Evolutionary conservation across 805 yeast species (phyloP), one percentile per base, ranked within the genome.

Genomic region (Kodamaea restingae): DNA sequence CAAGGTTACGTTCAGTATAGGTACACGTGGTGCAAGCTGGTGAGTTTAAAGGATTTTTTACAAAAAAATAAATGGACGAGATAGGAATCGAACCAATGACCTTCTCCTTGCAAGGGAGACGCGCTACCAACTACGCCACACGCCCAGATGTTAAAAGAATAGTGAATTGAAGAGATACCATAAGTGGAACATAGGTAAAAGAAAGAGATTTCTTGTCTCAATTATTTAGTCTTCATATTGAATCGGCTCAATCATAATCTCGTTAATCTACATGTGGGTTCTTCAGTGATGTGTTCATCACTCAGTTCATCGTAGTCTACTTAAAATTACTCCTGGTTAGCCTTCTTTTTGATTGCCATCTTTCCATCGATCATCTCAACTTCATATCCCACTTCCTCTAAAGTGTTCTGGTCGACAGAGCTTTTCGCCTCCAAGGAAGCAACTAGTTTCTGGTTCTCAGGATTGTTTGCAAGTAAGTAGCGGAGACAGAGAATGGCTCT

Each of bases 51-150:
- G n/a, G n/a, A n/a, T n/a, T n/a, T n/a, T n/a, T n/a, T n/a, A n/a
- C n/a, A n/a, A n/a, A n/a, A n/a, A n/a, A 43, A 43, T 45, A 39
- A 58, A 54, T 78, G 83, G 84, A 78, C 83, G 80, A 75, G 81
- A 74, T 77, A 73, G 84, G 84, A 78, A 62, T 78, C 81, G 84
- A 79, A 79, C 84, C 83, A 71, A 67, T 74, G 84, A 77, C 84
- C 84, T 79, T 72, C 71, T 69, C 75, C 84, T 74, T 78, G 84
- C 84, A 76, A 78, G 79, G 84, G 79, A 71, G 70, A 71, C 83
- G 84, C 83, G 82, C 83, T 78, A 78, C 84, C 84, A 78, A 77
- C 84, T 78, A 75, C 83, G 83, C 84, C 81, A 78, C 80, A 75
- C 80, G 83, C 84, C 84, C 82, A 32, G 12, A 32, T 32, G 21